phyloP scores from a whole-genome alignment of 257 asterid species.

The Rhazya stricta region DNA sequence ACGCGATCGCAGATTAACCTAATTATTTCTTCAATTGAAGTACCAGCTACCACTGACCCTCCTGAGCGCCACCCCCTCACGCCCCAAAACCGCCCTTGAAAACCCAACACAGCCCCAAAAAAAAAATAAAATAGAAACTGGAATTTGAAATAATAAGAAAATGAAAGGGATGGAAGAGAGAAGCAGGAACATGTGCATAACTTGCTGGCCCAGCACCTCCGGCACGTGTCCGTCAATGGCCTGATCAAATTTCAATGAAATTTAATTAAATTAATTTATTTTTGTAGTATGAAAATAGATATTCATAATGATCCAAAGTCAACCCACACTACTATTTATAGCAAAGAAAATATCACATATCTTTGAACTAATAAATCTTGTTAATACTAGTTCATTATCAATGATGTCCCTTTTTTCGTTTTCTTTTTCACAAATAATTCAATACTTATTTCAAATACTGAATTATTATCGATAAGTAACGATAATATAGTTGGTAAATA shows the following conservation, averaged over 20 bases:
- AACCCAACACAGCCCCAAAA: too few relatives aligned
- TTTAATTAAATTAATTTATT: neutral
- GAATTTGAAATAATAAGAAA: neutral
- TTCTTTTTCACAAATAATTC: too few relatives aligned
- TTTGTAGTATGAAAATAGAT: neutral
- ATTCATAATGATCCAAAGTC: constrained; percentile 14
- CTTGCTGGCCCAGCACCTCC: constrained; percentile 6
- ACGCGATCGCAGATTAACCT: neutral
- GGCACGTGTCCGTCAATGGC: constrained; percentile 18
- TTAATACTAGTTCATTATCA: too few relatives aligned
- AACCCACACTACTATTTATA: constrained; percentile 9
- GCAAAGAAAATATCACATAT: neutral
- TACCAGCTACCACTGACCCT: neutral
- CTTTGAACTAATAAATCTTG: too few relatives aligned
- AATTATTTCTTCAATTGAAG: neutral
- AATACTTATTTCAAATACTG: too few relatives aligned
- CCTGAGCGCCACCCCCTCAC: neutral
- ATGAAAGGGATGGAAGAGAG: neutral
- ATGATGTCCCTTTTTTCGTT: too few relatives aligned
- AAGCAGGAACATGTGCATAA: constrained; percentile 8
- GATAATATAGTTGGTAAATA: too few relatives aligned
- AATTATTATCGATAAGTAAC: too few relatives aligned
- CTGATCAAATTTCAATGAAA: constrained; percentile 5
- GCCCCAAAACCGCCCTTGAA: too few relatives aligned
- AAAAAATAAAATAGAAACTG: neutral